These are phyloP conservation scores for Aspergillus bertholletiae DNA, from an alignment of 495 filamentous ascomycete species.

Conservation along the genomic window DNA sequence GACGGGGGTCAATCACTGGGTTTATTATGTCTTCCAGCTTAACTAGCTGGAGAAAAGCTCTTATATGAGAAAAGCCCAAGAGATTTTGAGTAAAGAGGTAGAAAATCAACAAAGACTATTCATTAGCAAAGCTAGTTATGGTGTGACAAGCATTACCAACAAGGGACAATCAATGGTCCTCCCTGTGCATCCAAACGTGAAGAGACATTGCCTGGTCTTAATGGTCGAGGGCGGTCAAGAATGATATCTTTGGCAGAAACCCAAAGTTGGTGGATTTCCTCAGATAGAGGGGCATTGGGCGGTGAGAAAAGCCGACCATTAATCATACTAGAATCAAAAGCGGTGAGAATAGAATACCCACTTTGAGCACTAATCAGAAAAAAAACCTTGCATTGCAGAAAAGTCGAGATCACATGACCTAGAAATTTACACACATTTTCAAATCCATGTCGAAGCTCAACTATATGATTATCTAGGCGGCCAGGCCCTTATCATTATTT, in stretches of 20 bases:
- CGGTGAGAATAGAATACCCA: slow-evolving; percentile 18
- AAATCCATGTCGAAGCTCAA: neutral
- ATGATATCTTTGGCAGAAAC: slow-evolving; percentile 11
- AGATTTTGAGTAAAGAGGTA: too few relatives aligned
- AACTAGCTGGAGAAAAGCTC: too few relatives aligned
- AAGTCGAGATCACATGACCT: slow-evolving; percentile 34
- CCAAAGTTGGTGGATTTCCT: neutral
- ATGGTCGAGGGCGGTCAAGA: slow-evolving; percentile 11
- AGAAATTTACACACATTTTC: slow-evolving; percentile 40
- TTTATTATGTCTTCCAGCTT: too few relatives aligned
- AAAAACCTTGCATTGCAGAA: slow-evolving; percentile 27
- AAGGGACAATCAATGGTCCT: neutral
- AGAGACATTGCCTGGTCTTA: too few relatives aligned
- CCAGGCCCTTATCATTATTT: neutral
- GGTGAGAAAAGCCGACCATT: slow-evolving; percentile 6
- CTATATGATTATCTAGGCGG: neutral
- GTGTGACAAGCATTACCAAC: neutral
- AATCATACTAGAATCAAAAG: slow-evolving; percentile 1
- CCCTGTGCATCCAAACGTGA: neutral
- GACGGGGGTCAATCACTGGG: neutral
- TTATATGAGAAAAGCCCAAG: too few relatives aligned
- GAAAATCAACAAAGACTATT: too few relatives aligned
- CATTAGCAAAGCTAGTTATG: neutral
- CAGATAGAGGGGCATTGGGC: neutral
- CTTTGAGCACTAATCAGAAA: neutral